Conservation (phyloP, 1,284 basidiomycete species). For the Tilletia horrida region DNA sequence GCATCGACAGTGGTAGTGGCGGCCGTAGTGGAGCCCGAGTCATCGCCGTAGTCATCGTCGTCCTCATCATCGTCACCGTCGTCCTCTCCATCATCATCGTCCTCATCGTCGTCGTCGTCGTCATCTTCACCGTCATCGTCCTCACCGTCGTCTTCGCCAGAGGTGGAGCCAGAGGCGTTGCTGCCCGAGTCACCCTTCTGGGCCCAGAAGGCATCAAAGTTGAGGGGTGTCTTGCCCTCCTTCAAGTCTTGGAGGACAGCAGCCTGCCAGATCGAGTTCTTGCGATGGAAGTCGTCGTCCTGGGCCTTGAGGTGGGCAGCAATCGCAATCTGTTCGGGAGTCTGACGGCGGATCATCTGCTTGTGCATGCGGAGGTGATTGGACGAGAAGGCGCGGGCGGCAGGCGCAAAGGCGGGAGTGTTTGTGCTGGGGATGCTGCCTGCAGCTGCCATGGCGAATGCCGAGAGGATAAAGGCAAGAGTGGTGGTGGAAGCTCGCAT, state of each 20-base stretch:
- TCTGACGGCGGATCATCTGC: slow-evolving; percentile 3
- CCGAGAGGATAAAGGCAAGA: not conserved
- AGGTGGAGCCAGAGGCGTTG: not conserved
- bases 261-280: slow-evolving; percentile 42
- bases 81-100: not conserved
- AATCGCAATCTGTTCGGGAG: slow-evolving; percentile 27
- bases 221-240: slow-evolving; percentile 34
- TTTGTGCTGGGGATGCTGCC: not conserved
- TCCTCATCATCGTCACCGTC: slow-evolving; percentile 10
- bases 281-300: slow-evolving; percentile 35
- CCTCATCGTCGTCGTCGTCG: slow-evolving; percentile 10
- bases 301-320: slow-evolving; percentile 30
- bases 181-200: slow-evolving; percentile 22
- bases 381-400: not conserved
- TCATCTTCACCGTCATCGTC: slow-evolving; percentile 1
- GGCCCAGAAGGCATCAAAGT: slow-evolving; percentile 33
- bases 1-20: not conserved
- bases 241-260: slow-evolving; percentile 35
- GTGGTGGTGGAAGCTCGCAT: slow-evolving; percentile 8
- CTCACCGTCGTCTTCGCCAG: not conserved
- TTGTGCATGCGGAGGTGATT: slow-evolving; percentile 10
- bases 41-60: slow-evolving; percentile 3
- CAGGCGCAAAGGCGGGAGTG: not conserved
- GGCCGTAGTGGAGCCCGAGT: not conserved
- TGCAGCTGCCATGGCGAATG: slow-evolving; percentile 1